A percentile compares a stretch with the other conserved stretches of the same genome.
These are phyloP conservation scores for Cutaneotrichosporon sp. DNA, from an alignment of 1,284 basidiomycete species.

Conservation along the genomic window DNA sequence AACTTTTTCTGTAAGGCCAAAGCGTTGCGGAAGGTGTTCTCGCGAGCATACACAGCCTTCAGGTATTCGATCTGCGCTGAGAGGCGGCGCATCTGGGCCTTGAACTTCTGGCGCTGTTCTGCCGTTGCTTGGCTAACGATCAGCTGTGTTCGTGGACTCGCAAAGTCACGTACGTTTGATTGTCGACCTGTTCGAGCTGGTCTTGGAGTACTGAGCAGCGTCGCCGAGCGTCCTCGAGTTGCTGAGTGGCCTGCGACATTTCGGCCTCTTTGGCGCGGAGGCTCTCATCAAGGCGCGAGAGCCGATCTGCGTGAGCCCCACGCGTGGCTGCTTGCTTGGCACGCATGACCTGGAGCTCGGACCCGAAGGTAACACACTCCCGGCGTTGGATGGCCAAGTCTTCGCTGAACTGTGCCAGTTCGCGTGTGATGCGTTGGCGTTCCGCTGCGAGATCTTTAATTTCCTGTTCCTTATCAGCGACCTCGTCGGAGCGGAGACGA, in stretches of 20 bases:
- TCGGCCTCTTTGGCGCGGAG: slow-evolving; percentile 14
- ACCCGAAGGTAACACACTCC: slow-evolving; percentile 56
- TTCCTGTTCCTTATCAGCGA: slow-evolving; percentile 27
- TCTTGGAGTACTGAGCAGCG: slow-evolving; percentile 16
- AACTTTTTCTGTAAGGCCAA: slow-evolving; percentile 86
- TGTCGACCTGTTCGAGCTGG: slow-evolving; percentile 24
- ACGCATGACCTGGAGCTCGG: slow-evolving; percentile 64
- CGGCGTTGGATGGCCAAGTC: slow-evolving; percentile 52
- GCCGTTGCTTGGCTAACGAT: background rate
- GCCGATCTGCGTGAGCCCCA: background rate
- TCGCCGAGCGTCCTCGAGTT: slow-evolving; percentile 26
- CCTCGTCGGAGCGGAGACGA: slow-evolving; percentile 17
- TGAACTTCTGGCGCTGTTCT: slow-evolving; percentile 38
- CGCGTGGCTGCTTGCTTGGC: slow-evolving; percentile 22
- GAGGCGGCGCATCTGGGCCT: slow-evolving; percentile 39
- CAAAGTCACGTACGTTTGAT: slow-evolving; percentile 26
- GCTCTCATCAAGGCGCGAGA: background rate
- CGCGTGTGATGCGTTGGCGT: slow-evolving; percentile 18
- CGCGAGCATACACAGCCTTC: slow-evolving; percentile 85
- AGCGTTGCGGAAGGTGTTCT: slow-evolving; percentile 74
- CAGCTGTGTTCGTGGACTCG: background rate
- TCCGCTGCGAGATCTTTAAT: slow-evolving; percentile 23
- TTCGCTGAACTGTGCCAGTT: slow-evolving; percentile 39
- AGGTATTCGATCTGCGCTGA: slow-evolving; percentile 74
- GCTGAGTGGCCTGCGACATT: slow-evolving; percentile 17